Evolutionary conservation across 352 stramenopile species (phyloP), one percentile per base, ranked within the genome.

Genomic region (Globisporangium splendens): DNA sequence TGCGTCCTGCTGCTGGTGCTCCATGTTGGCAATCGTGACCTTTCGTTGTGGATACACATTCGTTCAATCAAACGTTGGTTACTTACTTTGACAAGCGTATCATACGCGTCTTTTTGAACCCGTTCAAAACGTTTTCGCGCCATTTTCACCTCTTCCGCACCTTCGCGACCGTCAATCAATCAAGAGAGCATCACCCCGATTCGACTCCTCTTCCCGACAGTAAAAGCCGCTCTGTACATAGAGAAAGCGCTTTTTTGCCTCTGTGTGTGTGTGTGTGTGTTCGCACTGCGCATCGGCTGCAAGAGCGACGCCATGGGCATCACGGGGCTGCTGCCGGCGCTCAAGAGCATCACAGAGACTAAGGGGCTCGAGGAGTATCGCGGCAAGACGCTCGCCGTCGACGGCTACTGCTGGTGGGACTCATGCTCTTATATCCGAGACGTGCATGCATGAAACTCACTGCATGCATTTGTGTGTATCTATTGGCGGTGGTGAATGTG

Each of bases 351-450:
- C 68, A 89, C 81, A 4, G 69, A 82, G 58, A 69, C 66, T 46
- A 88, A 84, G 54, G 46, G 58, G 15, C 72, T 92, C 20, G 63
- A 73, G 0, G 49, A 75, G 39, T 92, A 88, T 68, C 69, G 56
- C 22, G 80, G 79, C 50, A 61, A 77, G 46, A 92, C 83, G 49
- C 70, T 92, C 54, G 83, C 83, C 14, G 83, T 92, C 41, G 83
- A 92, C 61, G 83, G 80, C 64, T 92, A 95, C 69, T 89, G 78
- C 72, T 95, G 85, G 85, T 95, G 53, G 20, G 69, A n/a, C 10
- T 35, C 28, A 35, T 10, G 28, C 28, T 35, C 28, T 35, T 35
- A 4, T 10, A 35, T 35, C 65, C 14, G 6, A 1, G 6, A 46
- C 8, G 35, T 46, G 2, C 14, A 47, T 17, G 1, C 3, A 20